Percentiles rank a stretch among this genome's conserved stretches.
These are phyloP conservation scores for Lentinula detonsa DNA, from an alignment of 768 basidiomycete genomes.

Conservation along the genomic window DNA sequence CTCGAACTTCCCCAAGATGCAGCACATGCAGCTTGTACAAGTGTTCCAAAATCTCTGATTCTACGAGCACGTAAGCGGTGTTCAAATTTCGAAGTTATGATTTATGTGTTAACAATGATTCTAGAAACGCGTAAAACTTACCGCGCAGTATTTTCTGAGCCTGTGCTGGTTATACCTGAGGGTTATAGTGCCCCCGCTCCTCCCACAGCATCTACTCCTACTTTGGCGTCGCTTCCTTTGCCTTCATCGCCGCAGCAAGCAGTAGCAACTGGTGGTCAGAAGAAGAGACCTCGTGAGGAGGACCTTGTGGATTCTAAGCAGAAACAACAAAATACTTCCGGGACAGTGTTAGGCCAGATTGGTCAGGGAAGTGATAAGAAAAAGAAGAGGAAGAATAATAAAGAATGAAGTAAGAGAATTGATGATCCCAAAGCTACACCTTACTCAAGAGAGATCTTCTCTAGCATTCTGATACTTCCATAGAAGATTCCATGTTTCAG, in stretches of 20 bases:
- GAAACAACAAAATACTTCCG: background rate
- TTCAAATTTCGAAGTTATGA: background rate
- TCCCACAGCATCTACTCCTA: background rate
- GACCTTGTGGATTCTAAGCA: slow-evolving; percentile 3
- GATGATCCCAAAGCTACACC: background rate
- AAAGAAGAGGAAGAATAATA: slow-evolving; percentile 24
- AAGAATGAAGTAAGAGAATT: slow-evolving; percentile 1
- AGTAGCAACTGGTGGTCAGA: background rate
- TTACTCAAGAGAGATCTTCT: background rate
- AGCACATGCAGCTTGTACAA: slow-evolving; percentile 57
- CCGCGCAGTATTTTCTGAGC: slow-evolving; percentile 74
- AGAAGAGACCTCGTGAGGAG: slow-evolving; percentile 19
- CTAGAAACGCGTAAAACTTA: slow-evolving; percentile 79
- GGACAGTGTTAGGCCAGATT: background rate
- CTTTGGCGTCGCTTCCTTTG: background rate
- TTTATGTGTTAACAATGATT: background rate
- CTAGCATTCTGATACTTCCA: background rate
- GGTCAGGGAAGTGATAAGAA: slow-evolving; percentile 16
- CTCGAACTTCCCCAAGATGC: slow-evolving; percentile 65
- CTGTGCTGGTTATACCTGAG: slow-evolving; percentile 53
- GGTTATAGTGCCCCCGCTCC: slow-evolving; percentile 4
- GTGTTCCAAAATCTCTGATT: slow-evolving; percentile 58
- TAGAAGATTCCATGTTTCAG: background rate
- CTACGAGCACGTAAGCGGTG: slow-evolving; percentile 62
- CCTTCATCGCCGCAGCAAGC: background rate